Conservation (phyloP, 768 basidiomycete genomes). For the Harrya chromipes region DNA sequence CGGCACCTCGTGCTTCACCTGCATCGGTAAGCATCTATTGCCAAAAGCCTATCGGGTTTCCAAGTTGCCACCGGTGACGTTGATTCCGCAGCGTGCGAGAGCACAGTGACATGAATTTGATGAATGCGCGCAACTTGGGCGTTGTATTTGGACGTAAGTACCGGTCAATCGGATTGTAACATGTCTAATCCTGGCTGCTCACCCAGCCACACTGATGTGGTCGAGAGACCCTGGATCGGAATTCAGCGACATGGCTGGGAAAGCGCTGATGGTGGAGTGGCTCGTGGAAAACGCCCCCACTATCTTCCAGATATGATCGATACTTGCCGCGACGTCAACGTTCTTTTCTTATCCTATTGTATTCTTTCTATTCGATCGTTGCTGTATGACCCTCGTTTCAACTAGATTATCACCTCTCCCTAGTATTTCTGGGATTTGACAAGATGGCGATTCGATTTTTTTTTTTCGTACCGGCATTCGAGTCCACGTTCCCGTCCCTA, state of each 20-base stretch:
- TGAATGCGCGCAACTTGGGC: constrained; percentile 93
- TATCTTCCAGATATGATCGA: constrained; percentile 38
- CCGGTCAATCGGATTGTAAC: neutral
- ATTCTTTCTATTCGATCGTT: constrained; percentile 15
- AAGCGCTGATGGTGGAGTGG: constrained; percentile 92
- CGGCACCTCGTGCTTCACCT: constrained; percentile 83
- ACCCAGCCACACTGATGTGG: constrained; percentile 87
- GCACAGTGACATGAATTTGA: constrained; percentile 73
- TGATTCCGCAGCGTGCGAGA: constrained; percentile 49
- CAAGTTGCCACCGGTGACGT: neutral
- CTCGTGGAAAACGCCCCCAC: constrained; percentile 82
- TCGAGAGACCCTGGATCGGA: constrained; percentile 83
- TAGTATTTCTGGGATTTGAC: constrained; percentile 8
- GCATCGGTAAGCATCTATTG: constrained; percentile 53
- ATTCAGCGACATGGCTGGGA: constrained; percentile 97
- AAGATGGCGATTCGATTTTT: neutral
- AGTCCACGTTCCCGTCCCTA: neutral
- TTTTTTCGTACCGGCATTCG: constrained; percentile 1
- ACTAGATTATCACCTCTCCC: constrained; percentile 22
- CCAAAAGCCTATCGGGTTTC: neutral
- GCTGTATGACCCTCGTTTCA: constrained; percentile 11
- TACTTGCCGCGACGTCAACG: neutral
- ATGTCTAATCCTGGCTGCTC: neutral
- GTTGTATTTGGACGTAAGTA: constrained; percentile 97
- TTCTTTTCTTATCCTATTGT: constrained; percentile 27